Evolutionary conservation across 164 flowering plant genomes (phyloP), one percentile per base, ranked within the genome.

Genomic region (Cinnamomum micranthum): DNA sequence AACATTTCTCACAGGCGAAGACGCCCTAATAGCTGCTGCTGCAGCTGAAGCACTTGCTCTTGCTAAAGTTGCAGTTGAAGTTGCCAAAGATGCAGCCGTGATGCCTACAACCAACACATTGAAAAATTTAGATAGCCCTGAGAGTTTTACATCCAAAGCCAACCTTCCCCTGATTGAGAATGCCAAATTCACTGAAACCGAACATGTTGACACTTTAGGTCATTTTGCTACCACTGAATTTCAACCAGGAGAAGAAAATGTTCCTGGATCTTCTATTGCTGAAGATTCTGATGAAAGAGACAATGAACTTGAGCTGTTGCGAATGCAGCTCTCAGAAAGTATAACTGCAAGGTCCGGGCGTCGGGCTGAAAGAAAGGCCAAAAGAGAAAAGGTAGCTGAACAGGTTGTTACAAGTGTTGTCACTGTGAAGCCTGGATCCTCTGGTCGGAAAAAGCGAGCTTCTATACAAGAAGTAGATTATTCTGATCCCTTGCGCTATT

Each of bases 31-130:
- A 74, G 90, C 89, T 63, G 97, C 95, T 35, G 95, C 95, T 28
- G 93, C 98, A 70, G 91, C 94, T 65, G 97, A 93, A 83, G 97
- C 97, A 12, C 82, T 95, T 78, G 89, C 97, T 76, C 82, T 95
- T 68, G 98, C 99, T 41, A 92, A 89, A 79, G 94, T 92, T 22
- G 97, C 99, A 23, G 84, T 85, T 23, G 84, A 89, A 77, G 84
- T 86, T 84, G 97, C 99, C 55, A 87, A 87, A 77, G 92, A 85
- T 76, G 95, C 92, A 7, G 93, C 88, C 1, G 50, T 81, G 72
- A 82, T 90, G 87, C 76, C 76, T 65, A 75, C 77, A 13, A 73
- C 27, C 73, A 62, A 23, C 25, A 73, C 71, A 68, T 75, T 79
- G 13, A 17, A 65, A n/a, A 81, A 72, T 59, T 70, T 76, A 59